These are phyloP conservation scores for Bacidia rubella DNA, from an alignment of 495 filamentous ascomycete genomes.

Conservation along the genomic window DNA sequence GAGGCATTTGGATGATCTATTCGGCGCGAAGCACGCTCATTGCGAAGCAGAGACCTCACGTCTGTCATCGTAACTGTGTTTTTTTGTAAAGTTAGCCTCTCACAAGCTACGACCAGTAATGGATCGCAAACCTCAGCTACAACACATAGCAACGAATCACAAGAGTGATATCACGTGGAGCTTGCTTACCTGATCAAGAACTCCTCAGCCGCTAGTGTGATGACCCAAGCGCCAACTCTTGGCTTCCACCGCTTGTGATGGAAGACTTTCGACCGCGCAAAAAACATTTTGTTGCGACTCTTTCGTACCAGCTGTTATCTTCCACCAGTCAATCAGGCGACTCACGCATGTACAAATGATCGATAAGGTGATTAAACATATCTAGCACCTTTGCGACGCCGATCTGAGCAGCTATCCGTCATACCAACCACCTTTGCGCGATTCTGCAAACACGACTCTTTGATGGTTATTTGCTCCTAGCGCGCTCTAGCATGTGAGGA, in stretches of 20 bases:
- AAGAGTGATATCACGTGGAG: neutral
- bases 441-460: neutral
- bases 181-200: too few species aligned
- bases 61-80: conserved; percentile 52
- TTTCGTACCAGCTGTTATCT: neutral
- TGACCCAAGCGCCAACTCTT: too few species aligned
- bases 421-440: neutral
- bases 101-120: neutral
- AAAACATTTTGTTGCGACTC: neutral
- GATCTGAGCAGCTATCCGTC: neutral
- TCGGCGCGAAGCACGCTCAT: conserved; percentile 63
- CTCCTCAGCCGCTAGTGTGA: too few species aligned
- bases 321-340: neutral
- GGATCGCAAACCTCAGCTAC: neutral
- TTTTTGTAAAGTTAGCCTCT: neutral
- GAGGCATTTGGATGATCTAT: conserved; percentile 51
- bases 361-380: neutral
- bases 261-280: conserved; percentile 1
- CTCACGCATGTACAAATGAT: neutral
- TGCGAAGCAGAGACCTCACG: conserved; percentile 67
- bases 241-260: neutral
- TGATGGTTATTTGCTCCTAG: neutral
- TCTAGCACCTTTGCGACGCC: neutral
- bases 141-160: neutral
- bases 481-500: neutral